Percentiles rank a stretch among this genome's conserved stretches.
Conservation (phyloP, 2,329 filamentous ascomycete species). For the Tolypocladium amazonense region DNA sequence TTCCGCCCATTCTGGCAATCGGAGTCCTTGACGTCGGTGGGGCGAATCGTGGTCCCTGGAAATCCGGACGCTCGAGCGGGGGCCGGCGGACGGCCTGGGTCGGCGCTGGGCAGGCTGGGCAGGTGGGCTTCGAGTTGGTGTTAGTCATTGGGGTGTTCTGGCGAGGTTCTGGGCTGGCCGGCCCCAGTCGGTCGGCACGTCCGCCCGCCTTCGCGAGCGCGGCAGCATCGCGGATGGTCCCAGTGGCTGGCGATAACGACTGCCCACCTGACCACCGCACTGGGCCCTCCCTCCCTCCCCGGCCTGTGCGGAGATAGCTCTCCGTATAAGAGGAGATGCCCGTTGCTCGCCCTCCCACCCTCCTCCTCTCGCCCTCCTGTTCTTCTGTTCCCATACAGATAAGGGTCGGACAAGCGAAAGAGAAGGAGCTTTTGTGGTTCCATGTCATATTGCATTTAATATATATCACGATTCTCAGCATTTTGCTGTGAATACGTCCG, state of each 20-base stretch:
- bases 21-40: neutral
- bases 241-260: neutral
- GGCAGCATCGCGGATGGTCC: neutral
- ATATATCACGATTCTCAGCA: neutral
- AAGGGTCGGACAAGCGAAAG: neutral
- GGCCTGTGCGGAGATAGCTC: neutral
- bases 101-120: neutral
- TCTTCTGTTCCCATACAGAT: neutral
- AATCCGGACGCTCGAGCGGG: neutral
- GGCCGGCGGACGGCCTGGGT: neutral
- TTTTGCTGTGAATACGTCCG: constrained; percentile 1
- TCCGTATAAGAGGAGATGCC: neutral
- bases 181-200: neutral
- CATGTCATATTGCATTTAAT: constrained; percentile 1
- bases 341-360: neutral
- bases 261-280: neutral
- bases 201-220: no score
- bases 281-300: neutral
- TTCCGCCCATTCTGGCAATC: constrained; percentile 3
- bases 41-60: neutral
- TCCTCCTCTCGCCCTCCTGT: neutral
- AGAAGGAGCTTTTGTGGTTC: neutral
- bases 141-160: neutral
- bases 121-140: neutral
- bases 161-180: neutral